Conservation (phyloP, 2,329 filamentous ascomycete genomes). For the Furcasterigmium furcatum region DNA sequence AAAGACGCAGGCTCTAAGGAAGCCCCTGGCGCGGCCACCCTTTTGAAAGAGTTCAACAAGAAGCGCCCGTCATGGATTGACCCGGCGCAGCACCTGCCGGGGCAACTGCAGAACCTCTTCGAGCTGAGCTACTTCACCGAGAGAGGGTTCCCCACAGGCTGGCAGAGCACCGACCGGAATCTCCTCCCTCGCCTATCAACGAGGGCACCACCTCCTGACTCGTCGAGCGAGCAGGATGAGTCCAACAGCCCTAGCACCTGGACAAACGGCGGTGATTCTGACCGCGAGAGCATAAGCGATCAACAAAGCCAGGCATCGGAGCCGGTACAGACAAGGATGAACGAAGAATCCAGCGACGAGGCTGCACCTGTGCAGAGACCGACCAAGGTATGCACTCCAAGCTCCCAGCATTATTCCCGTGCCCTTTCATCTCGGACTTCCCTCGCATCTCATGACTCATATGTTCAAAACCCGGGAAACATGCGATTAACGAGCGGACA, state of each 20-base stretch:
- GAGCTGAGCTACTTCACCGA: slow-evolving; percentile 66
- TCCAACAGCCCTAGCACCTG: slow-evolving; percentile 42
- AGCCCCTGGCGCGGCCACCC: slow-evolving; percentile 9
- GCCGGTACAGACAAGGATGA: slow-evolving; percentile 48
- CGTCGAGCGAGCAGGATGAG: slow-evolving; percentile 37
- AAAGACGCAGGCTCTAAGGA: slow-evolving; percentile 14
- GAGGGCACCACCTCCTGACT: slow-evolving; percentile 36
- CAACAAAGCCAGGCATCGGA: slow-evolving; percentile 28
- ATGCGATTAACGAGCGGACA: neutral
- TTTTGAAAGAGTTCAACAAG: slow-evolving; percentile 45
- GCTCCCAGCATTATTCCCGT: neutral
- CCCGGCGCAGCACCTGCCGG: slow-evolving; percentile 55
- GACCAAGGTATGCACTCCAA: slow-evolving; percentile 26
- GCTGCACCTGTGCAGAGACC: slow-evolving; percentile 28
- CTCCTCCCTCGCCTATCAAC: slow-evolving; percentile 47
- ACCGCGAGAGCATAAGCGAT: slow-evolving; percentile 52
- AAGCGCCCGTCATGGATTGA: slow-evolving; percentile 51
- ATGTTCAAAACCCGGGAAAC: neutral
- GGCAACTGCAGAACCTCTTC: slow-evolving; percentile 69
- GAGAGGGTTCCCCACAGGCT: slow-evolving; percentile 64
- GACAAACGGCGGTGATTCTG: slow-evolving; percentile 43
- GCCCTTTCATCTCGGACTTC: no score
- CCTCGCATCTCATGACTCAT: neutral
- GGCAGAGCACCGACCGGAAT: slow-evolving; percentile 57
- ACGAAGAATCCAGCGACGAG: slow-evolving; percentile 56